phyloP scores from a whole-genome alignment of 129 eudicot genomes.

The Flaveria robusta region DNA sequence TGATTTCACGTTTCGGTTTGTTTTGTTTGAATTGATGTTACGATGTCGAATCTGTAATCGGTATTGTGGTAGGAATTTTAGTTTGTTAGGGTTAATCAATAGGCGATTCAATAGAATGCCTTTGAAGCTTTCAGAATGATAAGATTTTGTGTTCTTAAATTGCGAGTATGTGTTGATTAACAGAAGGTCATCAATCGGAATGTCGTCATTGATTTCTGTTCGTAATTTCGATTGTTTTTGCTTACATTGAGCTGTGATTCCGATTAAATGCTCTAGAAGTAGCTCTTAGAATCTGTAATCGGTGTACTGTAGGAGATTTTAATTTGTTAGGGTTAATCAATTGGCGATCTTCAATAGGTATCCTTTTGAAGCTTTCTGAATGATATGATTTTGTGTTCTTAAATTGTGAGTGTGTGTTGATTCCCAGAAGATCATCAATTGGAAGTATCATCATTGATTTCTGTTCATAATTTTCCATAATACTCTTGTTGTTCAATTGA shows the following conservation, averaged over 20 bases:
- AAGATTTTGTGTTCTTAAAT: too few relatives aligned
- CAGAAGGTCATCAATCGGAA: too few relatives aligned
- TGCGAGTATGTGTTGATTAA: too few relatives aligned
- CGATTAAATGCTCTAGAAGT: background rate
- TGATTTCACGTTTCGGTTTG: background rate
- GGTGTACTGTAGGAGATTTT: background rate
- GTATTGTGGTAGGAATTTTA: too few relatives aligned
- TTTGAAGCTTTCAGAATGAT: too few relatives aligned
- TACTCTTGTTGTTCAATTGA: background rate
- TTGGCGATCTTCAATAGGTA: background rate
- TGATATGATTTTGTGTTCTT: background rate
- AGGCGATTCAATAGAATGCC: too few relatives aligned
- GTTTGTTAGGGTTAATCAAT: too few relatives aligned
- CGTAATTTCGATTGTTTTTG: background rate
- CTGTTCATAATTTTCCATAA: background rate
- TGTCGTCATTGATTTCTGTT: background rate
- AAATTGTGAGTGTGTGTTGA: background rate
- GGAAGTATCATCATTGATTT: background rate
- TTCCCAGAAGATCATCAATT: background rate
- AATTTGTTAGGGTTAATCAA: background rate
- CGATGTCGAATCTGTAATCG: too few relatives aligned
- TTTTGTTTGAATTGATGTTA: background rate
- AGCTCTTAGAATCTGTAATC: background rate
- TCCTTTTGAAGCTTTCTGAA: background rate
- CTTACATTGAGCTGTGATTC: background rate